Evolutionary conservation across 192 early-diverging fungal genomes (phyloP), one percentile per base, ranked within the genome.

Genomic region (Gigaspora rosea): DNA sequence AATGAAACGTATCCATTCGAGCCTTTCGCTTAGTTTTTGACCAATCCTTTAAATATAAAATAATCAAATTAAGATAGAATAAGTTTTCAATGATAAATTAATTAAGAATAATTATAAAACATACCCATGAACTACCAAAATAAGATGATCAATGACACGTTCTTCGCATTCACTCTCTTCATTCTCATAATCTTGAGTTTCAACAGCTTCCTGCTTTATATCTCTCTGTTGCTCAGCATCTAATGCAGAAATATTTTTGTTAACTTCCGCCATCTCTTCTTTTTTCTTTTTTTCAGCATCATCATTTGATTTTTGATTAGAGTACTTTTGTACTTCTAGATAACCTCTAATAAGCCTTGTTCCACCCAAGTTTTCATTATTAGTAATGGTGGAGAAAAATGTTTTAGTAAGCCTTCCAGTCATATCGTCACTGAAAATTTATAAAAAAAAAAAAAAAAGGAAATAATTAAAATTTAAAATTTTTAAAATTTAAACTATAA

Each of bases 101-200:
- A 67, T 47, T 18, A 36, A 27, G 27, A 67, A 20, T 58, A 46
- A 75, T 22, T 72, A 57, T 74, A 54, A 52, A 56, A 35, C 67
- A 47, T 73, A 84, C 82, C 94, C 95, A 73, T 96, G 95, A 80
- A 96, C 89, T 11, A 92, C 94, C 69, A 96, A 84, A 8, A 96
- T 81, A 11, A 96, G 75, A 79, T 96, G 95, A 75, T 94, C 86
- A 65, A 96, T 90, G 12, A 82, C 83, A 36, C 93, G 82, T 59
- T 91, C 91, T 10, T 90, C 87, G 20, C 85, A 85, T 79, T 80
- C 88, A 47, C 78, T 79, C 20, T 85, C 79, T 3, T 82, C 74
- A 58, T 81, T 83, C 4, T 80, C 76, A 61, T 82, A 86, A 57
- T 86, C 85, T n/a, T 78, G 80, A 58, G 71, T 82, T 61, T 87